Evolutionary conservation across 306 rosid species (phyloP).

Genomic region (Hippophae tibetana): DNA sequence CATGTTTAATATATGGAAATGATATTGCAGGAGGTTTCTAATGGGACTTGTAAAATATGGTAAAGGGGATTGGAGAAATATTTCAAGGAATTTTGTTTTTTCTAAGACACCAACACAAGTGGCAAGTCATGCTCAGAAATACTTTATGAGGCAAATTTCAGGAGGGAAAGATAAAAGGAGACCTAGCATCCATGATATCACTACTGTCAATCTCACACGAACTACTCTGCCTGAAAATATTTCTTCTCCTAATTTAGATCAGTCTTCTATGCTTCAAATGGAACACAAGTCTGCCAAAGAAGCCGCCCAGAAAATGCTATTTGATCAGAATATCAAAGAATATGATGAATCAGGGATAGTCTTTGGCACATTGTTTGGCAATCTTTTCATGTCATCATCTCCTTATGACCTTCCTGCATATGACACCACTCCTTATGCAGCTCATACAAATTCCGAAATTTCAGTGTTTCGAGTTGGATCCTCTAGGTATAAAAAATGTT

Average conservation of each 20-base stretch:
- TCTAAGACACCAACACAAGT: slow-evolving; percentile 54
- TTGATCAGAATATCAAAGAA: slow-evolving; percentile 13
- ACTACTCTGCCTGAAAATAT: slow-evolving; percentile 32
- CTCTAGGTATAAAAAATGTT: too few relatives aligned
- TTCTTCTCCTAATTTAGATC: slow-evolving; percentile 27
- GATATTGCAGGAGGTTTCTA: slow-evolving; percentile 55
- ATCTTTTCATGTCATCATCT: slow-evolving; percentile 31
- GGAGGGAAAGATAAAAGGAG: slow-evolving; percentile 84
- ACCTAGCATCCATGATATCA: slow-evolving; percentile 92
- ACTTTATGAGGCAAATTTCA: slow-evolving; percentile 72
- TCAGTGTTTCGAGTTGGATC: neutral
- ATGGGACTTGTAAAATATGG: slow-evolving; percentile 80
- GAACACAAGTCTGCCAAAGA: too few relatives aligned
- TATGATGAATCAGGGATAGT: slow-evolving; percentile 35
- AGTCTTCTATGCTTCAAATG: slow-evolving; percentile 27
- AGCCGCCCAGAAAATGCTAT: too few relatives aligned
- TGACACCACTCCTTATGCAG: slow-evolving; percentile 24
- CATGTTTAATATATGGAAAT: slow-evolving; percentile 2
- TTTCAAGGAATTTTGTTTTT: slow-evolving; percentile 63
- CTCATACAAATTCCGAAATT: slow-evolving; percentile 32
- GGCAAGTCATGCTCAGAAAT: slow-evolving; percentile 74
- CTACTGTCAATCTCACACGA: slow-evolving; percentile 57
- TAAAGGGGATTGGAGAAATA: slow-evolving; percentile 93
- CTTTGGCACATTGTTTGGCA: slow-evolving; percentile 37
- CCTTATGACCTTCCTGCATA: slow-evolving; percentile 37